Conservation (phyloP, 345 rosid genomes). For the thale cress (Arabidopsis thaliana) region DNA sequence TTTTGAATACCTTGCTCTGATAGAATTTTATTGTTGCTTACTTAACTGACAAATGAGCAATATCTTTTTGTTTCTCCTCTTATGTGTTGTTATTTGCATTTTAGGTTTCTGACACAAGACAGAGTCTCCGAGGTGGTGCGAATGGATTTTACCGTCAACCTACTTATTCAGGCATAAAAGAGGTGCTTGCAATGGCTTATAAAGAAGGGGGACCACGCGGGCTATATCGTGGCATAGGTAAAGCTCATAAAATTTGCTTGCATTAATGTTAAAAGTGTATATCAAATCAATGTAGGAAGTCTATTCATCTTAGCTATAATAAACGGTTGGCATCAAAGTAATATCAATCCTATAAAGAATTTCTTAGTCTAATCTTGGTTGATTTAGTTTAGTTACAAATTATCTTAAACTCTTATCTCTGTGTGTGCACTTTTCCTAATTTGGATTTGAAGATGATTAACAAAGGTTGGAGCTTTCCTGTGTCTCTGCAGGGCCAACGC, state of each 20-base stretch:
- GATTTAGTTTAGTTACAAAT: neutral
- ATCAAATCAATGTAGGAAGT: neutral
- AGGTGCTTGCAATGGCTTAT: conserved; percentile 74
- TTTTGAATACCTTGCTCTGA: neutral
- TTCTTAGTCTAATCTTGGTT: conserved; percentile 21
- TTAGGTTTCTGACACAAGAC: conserved; percentile 63
- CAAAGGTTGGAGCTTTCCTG: conserved; percentile 35
- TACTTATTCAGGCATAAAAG: conserved; percentile 72
- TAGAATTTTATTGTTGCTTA: conserved; percentile 8
- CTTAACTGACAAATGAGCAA: neutral
- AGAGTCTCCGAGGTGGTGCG: conserved; percentile 47
- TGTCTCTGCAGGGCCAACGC: conserved; percentile 76
- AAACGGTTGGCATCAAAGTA: conserved; percentile 4
- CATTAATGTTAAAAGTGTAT: conserved; percentile 14
- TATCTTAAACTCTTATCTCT: neutral
- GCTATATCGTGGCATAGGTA: conserved; percentile 90
- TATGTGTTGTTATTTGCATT: conserved; percentile 32
- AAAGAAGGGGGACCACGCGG: conserved; percentile 85
- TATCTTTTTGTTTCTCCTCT: conserved; percentile 15
- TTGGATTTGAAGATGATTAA: conserved; percentile 28
- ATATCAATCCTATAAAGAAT: conserved; percentile 7
- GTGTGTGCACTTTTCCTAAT: conserved; percentile 15
- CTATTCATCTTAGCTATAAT: neutral
- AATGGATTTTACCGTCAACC: conserved; percentile 56
- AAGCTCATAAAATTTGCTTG: neutral